Evolutionary conservation across 108 stramenopile genomes (phyloP).

Genomic region (Nitzschia sp.): DNA sequence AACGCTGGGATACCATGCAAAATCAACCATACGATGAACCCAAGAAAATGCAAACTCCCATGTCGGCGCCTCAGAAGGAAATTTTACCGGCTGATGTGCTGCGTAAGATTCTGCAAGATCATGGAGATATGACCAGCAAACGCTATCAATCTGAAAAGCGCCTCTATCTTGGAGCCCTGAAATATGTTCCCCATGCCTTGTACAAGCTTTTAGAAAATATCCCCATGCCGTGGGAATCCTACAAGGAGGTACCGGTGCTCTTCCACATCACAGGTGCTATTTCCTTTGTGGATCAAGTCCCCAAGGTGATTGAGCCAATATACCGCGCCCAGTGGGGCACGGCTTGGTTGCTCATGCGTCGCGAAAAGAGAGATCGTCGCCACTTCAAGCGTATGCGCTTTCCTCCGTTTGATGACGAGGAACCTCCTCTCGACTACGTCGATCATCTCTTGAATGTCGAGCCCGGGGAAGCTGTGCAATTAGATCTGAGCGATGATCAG

Average conservation of each 20-base stretch:
- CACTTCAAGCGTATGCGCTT: slow-evolving; percentile 99
- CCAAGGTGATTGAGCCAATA: slow-evolving; percentile 98
- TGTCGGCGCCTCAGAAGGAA: slow-evolving; percentile 89
- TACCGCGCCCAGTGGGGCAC: slow-evolving; percentile 99
- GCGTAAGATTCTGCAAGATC: slow-evolving; percentile 97
- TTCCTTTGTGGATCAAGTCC: slow-evolving; percentile 97
- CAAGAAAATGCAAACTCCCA: slow-evolving; percentile 60
- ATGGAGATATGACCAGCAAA: slow-evolving; percentile 98
- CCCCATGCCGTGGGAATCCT: slow-evolving; percentile 97
- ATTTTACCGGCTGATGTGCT: slow-evolving; percentile 92
- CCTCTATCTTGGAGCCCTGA: slow-evolving; percentile 98
- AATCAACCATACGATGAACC: slow-evolving; percentile 75
- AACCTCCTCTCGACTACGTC: slow-evolving; percentile 98
- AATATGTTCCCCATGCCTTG: slow-evolving; percentile 98
- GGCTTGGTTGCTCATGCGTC: slow-evolving; percentile 98
- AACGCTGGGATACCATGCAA: slow-evolving; percentile 87
- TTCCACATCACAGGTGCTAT: slow-evolving; percentile 99
- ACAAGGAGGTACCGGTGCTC: slow-evolving; percentile 91
- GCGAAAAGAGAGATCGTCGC: slow-evolving; percentile 97
- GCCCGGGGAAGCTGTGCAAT: slow-evolving; percentile 74
- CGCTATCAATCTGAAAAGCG: slow-evolving; percentile 96
- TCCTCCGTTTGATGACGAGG: slow-evolving; percentile 99
- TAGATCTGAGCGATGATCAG: slow-evolving; percentile 61
- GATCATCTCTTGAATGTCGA: slow-evolving; percentile 99
- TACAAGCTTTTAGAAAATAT: slow-evolving; percentile 99